phyloP scores from a whole-genome alignment of 2,329 filamentous ascomycete genomes.

The Dendrostoma leiphaemia region DNA sequence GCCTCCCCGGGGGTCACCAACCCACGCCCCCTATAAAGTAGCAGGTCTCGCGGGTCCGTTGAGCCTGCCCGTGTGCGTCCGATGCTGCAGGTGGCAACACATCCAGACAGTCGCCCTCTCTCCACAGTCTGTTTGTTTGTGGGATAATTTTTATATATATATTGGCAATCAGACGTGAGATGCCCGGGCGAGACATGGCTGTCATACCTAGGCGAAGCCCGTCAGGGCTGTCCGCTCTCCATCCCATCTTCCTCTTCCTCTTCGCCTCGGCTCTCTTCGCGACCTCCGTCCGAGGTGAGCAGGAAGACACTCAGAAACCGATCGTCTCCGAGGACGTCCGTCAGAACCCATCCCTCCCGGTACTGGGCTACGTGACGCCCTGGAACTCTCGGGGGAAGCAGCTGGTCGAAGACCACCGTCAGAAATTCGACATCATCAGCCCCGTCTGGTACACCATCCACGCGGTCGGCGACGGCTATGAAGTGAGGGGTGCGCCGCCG shows the following conservation, averaged over 20 bases:
- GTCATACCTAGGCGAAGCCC: not conserved
- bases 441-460: conserved; percentile 25
- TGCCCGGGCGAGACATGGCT: conserved; percentile 1
- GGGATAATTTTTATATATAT: too few species aligned
- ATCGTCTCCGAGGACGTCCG: conserved; percentile 1
- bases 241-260: not conserved
- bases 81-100: too few species aligned
- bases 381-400: conserved; percentile 23
- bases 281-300: not conserved
- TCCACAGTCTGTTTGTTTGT: too few species aligned
- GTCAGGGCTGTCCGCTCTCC: not conserved
- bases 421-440: conserved; percentile 23
- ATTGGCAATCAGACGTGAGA: too few species aligned
- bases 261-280: conserved; percentile 7
- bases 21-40: too few species aligned
- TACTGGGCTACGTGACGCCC: conserved; percentile 23
- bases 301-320: conserved; percentile 8
- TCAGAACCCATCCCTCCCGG: conserved; percentile 11
- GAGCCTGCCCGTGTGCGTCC: too few species aligned
- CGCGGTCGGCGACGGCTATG: conserved; percentile 16
- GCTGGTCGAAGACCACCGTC: conserved; percentile 21
- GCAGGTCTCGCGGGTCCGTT: too few species aligned
- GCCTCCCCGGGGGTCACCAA: too few species aligned
- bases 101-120: not conserved
- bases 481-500: conserved; percentile 19